These are phyloP conservation scores for Termitomyces sp. DNA, from an alignment of 1,284 basidiomycete genomes.

Conservation along the genomic window DNA sequence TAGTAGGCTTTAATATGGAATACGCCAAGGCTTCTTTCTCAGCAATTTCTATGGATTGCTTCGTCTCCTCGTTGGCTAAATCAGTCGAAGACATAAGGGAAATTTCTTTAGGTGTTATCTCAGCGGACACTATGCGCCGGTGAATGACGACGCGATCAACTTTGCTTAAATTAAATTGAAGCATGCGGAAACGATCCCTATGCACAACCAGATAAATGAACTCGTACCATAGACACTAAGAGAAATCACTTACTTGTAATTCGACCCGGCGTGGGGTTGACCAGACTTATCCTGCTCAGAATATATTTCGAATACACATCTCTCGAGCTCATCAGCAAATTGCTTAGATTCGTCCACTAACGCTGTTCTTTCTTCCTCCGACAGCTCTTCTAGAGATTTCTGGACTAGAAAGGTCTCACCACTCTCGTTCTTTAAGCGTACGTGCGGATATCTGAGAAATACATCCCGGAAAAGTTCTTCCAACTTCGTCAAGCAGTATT, in stretches of 20 bases:
- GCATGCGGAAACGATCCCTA: slow-evolving; percentile 81
- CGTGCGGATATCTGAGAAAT: slow-evolving; percentile 61
- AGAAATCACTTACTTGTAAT: slow-evolving; percentile 70
- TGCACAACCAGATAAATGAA: slow-evolving; percentile 12
- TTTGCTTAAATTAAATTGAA: slow-evolving; percentile 77
- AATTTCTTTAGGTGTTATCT: slow-evolving; percentile 63
- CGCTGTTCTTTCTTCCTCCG: slow-evolving; percentile 53
- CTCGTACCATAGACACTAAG: neutral
- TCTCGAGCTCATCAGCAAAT: slow-evolving; percentile 66
- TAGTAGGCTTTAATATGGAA: slow-evolving; percentile 71
- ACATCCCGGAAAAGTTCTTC: slow-evolving; percentile 64
- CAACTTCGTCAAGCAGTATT: slow-evolving; percentile 71
- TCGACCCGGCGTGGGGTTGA: slow-evolving; percentile 57
- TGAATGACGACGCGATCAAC: slow-evolving; percentile 69
- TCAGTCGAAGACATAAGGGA: slow-evolving; percentile 83
- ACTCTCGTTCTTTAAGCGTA: slow-evolving; percentile 23
- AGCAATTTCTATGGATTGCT: slow-evolving; percentile 72
- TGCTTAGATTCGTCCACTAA: slow-evolving; percentile 48
- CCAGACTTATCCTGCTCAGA: slow-evolving; percentile 74
- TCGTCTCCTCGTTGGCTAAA: slow-evolving; percentile 76
- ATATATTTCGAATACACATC: slow-evolving; percentile 65
- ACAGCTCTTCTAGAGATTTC: slow-evolving; percentile 40
- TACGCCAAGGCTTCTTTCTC: slow-evolving; percentile 77
- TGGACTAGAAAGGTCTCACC: slow-evolving; percentile 23
- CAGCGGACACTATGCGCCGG: slow-evolving; percentile 63